A percentile compares a stretch with the other conserved stretches of the same genome.
Conservation (phyloP, 1,284 basidiomycete genomes). For the Tremellales sp. region DNA sequence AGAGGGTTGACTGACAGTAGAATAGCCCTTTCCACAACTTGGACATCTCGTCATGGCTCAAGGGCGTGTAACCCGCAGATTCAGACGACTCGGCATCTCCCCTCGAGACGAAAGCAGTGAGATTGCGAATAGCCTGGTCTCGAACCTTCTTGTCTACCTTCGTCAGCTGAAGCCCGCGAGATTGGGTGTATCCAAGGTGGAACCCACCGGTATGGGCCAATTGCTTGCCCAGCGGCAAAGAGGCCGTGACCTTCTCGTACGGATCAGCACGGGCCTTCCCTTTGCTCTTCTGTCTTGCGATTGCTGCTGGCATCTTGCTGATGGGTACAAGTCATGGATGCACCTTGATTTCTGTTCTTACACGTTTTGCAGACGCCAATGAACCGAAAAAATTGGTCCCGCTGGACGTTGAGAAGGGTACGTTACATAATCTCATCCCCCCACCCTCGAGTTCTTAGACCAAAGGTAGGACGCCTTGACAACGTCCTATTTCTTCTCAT, state of each 20-base stretch:
- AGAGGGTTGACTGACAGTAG: conserved; percentile 65
- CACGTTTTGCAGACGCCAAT: too few relatives aligned
- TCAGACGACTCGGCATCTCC: conserved; percentile 42
- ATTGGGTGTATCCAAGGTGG: not conserved
- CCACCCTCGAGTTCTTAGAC: too few relatives aligned
- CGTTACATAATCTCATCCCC: too few relatives aligned
- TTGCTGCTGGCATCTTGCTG: conserved; percentile 12
- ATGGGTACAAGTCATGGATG: too few relatives aligned
- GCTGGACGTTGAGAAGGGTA: too few relatives aligned
- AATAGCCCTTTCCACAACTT: conserved; percentile 98
- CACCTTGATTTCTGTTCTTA: too few relatives aligned
- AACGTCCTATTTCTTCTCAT: too few relatives aligned
- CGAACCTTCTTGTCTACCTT: conserved; percentile 74
- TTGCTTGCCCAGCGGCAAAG: conserved; percentile 73
- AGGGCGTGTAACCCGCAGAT: conserved; percentile 20
- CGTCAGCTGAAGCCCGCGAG: too few relatives aligned
- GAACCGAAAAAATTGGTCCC: not conserved
- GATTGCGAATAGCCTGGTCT: conserved; percentile 77
- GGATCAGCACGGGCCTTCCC: conserved; percentile 26
- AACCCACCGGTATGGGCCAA: conserved; percentile 78
- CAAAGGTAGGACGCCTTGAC: too few relatives aligned
- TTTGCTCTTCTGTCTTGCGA: conserved; percentile 19
- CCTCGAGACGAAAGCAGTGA: conserved; percentile 70
- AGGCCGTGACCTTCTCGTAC: conserved; percentile 17
- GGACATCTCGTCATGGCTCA: conserved; percentile 71